Evolutionary conservation across 73 alveolate species (phyloP), one percentile per base, ranked within the genome.

Genomic region (Symbiodinium natans): DNA sequence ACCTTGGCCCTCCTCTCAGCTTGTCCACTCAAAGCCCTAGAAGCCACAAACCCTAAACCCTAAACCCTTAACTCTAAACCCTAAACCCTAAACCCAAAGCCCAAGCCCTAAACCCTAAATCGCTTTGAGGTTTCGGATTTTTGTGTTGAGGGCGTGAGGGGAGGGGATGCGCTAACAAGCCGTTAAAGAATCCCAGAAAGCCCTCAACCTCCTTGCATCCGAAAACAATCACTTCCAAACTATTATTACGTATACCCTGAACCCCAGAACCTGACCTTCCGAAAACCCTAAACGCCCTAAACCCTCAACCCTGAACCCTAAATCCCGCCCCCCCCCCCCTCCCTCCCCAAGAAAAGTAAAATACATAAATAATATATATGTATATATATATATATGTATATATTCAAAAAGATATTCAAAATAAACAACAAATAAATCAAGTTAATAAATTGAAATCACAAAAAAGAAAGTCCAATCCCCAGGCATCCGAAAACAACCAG

Each of bases 1-100:
- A 86, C 93, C 93, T 83, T 86, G 52, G 93, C 39, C 2, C 83
- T 38, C 38, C 42, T n/a, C 41, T 75, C 83, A 13, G 73, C 1
- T 5, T 46, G 59, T 13, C 6, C 59, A 46, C 59, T 46, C 13
- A 1, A 27, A 59, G 38, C 77, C 77, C 10, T 59, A 9, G 59
- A 46, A 13, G 59, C 9, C 34, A 31, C 31, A 63, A 63, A 63
- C 36, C 77, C 77, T 17, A 59, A 59, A 1, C 77, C 77, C 77
- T 27, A 59, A 59, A 59, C 2, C 77, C 77, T 56, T 8, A 59
- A 59, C 77, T 34, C 77, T 59, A 59, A 1, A 25, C 77, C 34
- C 40, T 7, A 21, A 63, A 63, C 3, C 38, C 77, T 25, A 63
- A 17, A 17, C 38, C 59, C 13, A 46, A 46, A 46, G 59, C 59